A percentile compares a stretch with the other conserved stretches of the same genome.
phyloP scores from a whole-genome alignment of 1,139 yeast genomes.

The Waltiozyma solani region DNA sequence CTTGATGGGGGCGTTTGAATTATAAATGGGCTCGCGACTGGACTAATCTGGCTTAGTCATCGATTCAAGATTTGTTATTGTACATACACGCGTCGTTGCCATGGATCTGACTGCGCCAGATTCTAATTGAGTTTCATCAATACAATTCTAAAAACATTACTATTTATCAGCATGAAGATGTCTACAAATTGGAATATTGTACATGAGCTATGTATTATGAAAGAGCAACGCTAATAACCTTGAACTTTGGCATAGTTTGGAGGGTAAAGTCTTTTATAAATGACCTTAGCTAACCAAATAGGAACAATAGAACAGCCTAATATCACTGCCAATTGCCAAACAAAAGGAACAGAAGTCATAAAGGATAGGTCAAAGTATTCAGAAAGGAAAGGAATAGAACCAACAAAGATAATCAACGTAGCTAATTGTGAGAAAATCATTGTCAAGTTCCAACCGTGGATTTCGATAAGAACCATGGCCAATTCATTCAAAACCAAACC shows the following conservation, averaged over 20 bases:
- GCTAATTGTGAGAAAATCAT: conserved; percentile 69
- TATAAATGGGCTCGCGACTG: too few species aligned
- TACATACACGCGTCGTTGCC: too few species aligned
- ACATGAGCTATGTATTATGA: too few species aligned
- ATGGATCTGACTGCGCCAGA: too few species aligned
- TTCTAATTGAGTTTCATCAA: too few species aligned
- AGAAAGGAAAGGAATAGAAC: conserved; percentile 68
- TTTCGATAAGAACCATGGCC: conserved; percentile 87
- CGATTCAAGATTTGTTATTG: too few species aligned
- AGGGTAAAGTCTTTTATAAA: conserved; percentile 72
- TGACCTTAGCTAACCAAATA: conserved; percentile 75
- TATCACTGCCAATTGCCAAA: conserved; percentile 62
- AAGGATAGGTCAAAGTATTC: conserved; percentile 77
- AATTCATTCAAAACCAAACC: conserved; percentile 78
- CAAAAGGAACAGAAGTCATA: conserved; percentile 46
- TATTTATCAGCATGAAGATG: too few species aligned
- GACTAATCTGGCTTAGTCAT: too few species aligned
- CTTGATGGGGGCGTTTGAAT: too few species aligned
- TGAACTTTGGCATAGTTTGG: conserved; percentile 98
- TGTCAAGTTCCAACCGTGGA: conserved; percentile 77
- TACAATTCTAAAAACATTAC: too few species aligned
- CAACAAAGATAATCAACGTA: conserved; percentile 59
- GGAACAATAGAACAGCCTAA: conserved; percentile 72
- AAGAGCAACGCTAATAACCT: too few species aligned
- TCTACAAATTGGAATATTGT: too few species aligned